Base-by-base conservation (phyloP, 805 yeast species). In the Starmerella tilneyi region DNA sequence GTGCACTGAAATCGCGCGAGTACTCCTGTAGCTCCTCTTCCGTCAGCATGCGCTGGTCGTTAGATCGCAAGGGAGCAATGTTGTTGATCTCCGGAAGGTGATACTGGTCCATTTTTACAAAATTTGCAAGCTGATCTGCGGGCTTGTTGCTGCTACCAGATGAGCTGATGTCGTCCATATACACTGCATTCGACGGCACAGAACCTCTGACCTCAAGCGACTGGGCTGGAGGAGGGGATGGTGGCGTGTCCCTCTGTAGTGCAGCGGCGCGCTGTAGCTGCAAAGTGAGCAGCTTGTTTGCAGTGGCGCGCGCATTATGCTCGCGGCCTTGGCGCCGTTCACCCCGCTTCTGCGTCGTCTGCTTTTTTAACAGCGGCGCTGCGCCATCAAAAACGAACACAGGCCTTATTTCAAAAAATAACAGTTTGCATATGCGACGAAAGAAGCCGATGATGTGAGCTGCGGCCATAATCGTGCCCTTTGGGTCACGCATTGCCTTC, bases 361-460 rank as follows among this genome's bases (percentile, higher is more conserved):
- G 78, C 51, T 79, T 68, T 66, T 92, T 92, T 57, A 92, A 64
- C 1, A 71, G 16, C 82, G 85, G 60, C 13, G 70, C 67, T 4
- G 59, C 57, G 0, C 96, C 95, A 63, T 86, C 96, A 60, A 85
- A 81, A 0, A 86, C 89, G 39, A 85, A 71, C 1, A 86, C 77
- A 48, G 81, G 78, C 19, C 77, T 68, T 3, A 82, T 66, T 0
- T 96, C 97, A 65, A 79, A 83, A 60, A 76, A 92, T 20, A 92
- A 62, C 49, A 92, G 64, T 56, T 92, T 92, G 65, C 97, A 88
- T 13, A 92, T 86, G 44, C 99, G 71, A 51, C 97, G 67, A 62
- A 89, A 89, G 57, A 92, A 92, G 8, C 99, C 99, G n/a, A 86
- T 83, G 16, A 92, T 76, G 61, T 92, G 98, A 0, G 96, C 80